A percentile compares a stretch with the other conserved stretches of the same genome.
phyloP scores from a whole-genome alignment of 768 basidiomycete species.

The Paxillus ammoniavirescens region DNA sequence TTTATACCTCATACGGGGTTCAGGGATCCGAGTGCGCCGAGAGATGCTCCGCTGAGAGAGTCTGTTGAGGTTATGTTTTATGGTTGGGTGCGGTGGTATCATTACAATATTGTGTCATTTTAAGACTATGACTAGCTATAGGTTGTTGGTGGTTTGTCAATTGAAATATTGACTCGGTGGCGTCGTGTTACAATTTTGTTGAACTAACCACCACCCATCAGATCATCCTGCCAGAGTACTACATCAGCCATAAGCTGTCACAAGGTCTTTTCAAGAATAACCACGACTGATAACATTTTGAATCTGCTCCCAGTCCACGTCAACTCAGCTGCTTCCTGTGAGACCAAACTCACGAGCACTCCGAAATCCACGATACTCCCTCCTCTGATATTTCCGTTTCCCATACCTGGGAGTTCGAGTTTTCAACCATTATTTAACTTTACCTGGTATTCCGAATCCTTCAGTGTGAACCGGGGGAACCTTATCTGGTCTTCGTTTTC shows the following conservation, averaged over 20 bases:
- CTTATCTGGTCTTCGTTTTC: neutral
- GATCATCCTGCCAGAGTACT: too few relatives aligned
- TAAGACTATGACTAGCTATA: too few relatives aligned
- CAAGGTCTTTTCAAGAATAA: neutral
- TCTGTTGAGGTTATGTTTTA: conserved; percentile 72
- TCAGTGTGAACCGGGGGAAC: too few relatives aligned
- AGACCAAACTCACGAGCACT: conserved; percentile 5
- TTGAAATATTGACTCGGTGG: too few relatives aligned
- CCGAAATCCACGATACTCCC: neutral
- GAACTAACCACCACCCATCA: too few relatives aligned
- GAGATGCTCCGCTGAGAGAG: conserved; percentile 47
- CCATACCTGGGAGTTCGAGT: conserved; percentile 8
- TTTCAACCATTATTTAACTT: neutral
- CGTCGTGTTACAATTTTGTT: too few relatives aligned
- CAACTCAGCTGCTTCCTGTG: conserved; percentile 7
- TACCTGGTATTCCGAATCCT: neutral
- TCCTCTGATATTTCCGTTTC: neutral
- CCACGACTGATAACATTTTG: neutral
- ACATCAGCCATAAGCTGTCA: neutral
- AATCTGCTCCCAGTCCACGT: neutral
- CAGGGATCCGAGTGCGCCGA: conserved; percentile 50
- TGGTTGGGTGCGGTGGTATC: neutral
- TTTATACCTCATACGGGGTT: conserved; percentile 69
- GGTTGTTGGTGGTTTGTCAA: too few relatives aligned
- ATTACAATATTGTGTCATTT: too few relatives aligned